Conservation (phyloP, 306 rosid species). For the Psophocarpus tetragonolobus region DNA sequence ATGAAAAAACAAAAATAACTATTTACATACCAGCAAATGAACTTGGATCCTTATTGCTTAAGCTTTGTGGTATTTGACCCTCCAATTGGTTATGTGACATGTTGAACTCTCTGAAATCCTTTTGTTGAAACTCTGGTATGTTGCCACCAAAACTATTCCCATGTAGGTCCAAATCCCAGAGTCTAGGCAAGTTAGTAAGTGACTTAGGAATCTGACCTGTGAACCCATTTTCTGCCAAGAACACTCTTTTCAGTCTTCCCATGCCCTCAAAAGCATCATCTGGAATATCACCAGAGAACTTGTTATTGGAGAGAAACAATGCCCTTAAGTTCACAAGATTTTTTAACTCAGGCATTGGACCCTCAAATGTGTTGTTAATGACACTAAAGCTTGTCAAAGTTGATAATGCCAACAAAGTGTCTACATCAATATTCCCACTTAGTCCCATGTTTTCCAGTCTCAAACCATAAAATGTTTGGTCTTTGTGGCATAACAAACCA, state of each 20-base stretch:
- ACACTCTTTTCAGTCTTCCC: constrained; percentile 49
- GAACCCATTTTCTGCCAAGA: constrained; percentile 54
- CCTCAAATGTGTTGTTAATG: constrained; percentile 50
- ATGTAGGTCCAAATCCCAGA: constrained; percentile 55
- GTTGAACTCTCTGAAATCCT: constrained; percentile 36
- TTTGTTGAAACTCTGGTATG: constrained; percentile 56
- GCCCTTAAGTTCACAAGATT: constrained; percentile 42
- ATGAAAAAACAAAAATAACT: background rate
- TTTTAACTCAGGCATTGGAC: constrained; percentile 62
- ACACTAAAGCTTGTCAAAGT: constrained; percentile 52
- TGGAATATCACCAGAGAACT: constrained; percentile 54
- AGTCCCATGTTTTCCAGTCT: constrained; percentile 54
- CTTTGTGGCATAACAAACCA: constrained; percentile 46
- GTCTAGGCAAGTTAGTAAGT: constrained; percentile 47
- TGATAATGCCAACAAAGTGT: constrained; percentile 43
- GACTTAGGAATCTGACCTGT: constrained; percentile 61
- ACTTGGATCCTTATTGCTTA: constrained; percentile 31
- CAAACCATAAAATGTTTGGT: constrained; percentile 34
- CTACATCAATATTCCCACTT: constrained; percentile 53
- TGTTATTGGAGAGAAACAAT: constrained; percentile 57
- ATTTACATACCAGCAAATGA: constrained; percentile 50
- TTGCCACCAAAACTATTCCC: constrained; percentile 59
- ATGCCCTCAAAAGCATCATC: constrained; percentile 65
- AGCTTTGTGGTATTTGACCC: constrained; percentile 54
- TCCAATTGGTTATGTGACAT: constrained; percentile 51